Percentiles rank a stretch among this genome's conserved stretches.
phyloP scores from a whole-genome alignment of 352 stramenopile species.

The Pythium brassicae region DNA sequence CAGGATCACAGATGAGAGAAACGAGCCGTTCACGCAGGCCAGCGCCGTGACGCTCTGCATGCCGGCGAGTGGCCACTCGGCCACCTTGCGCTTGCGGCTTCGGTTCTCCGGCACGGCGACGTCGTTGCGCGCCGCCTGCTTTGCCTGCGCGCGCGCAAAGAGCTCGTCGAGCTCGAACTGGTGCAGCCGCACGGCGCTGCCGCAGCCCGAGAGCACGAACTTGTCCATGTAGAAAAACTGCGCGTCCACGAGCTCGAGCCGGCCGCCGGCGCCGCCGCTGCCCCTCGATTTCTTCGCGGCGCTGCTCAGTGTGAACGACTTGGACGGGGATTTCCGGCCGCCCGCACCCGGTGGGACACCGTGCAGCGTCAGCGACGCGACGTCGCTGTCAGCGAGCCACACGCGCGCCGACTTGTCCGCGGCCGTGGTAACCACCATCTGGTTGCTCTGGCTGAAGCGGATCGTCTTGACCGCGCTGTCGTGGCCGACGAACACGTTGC shows the following conservation, averaged over 20 bases:
- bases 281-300: not conserved
- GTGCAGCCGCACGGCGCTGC: conserved; percentile 59
- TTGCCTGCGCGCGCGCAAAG: conserved; percentile 35
- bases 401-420: conserved; percentile 65
- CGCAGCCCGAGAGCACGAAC: conserved; percentile 70
- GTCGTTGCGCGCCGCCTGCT: conserved; percentile 32
- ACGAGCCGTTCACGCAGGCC: conserved; percentile 73
- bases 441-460: conserved; percentile 75
- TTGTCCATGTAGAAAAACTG: conserved; percentile 89
- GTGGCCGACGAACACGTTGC: conserved; percentile 65
- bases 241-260: conserved; percentile 60
- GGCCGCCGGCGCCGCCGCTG: not conserved
- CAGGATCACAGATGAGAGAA: conserved; percentile 75
- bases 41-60: conserved; percentile 71
- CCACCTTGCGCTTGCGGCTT: conserved; percentile 61
- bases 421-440: conserved; percentile 62
- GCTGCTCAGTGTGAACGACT: not conserved
- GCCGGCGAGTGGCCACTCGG: conserved; percentile 52
- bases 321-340: too few species aligned
- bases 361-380: conserved; percentile 52
- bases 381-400: conserved; percentile 62
- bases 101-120: conserved; percentile 44
- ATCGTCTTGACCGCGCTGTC: conserved; percentile 58
- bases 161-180: conserved; percentile 72
- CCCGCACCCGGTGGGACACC: conserved; percentile 24